These are phyloP conservation scores for Byssochlamys sp. DNA, from an alignment of 2,329 filamentous ascomycete genomes.

Conservation along the genomic window DNA sequence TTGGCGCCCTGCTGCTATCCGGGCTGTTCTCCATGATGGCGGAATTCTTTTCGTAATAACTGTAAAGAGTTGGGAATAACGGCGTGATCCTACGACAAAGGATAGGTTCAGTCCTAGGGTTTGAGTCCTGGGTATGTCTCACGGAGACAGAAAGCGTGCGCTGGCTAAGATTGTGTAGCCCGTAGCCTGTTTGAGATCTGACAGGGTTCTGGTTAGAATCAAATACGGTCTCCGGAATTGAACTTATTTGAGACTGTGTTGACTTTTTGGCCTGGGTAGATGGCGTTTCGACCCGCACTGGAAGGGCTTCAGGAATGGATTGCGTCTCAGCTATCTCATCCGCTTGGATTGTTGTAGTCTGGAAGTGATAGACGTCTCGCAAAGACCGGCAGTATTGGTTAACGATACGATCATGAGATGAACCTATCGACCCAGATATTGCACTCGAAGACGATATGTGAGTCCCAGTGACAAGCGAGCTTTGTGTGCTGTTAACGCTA, in stretches of 20 bases:
- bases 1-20: slow-evolving; percentile 9
- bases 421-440: not conserved
- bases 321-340: slow-evolving; percentile 17
- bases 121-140: not conserved
- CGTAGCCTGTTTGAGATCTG: not conserved
- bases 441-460: not conserved
- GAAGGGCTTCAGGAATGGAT: not conserved
- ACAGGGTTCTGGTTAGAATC: not conserved
- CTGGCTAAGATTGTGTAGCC: not conserved
- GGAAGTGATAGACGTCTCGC: not conserved
- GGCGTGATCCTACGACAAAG: not conserved
- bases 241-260: not conserved
- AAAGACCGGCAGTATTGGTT: not conserved
- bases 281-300: slow-evolving; percentile 2
- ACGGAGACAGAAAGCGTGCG: not conserved
- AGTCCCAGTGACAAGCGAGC: not conserved
- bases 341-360: not conserved
- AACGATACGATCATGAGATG: not conserved
- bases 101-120: not conserved
- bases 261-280: not conserved
- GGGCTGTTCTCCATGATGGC: slow-evolving; percentile 14
- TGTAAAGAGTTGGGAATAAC: not conserved
- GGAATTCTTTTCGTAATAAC: not conserved
- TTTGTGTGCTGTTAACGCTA: not conserved
- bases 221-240: not conserved